phyloP scores from a whole-genome alignment of 192 early-diverging fungal genomes.

The Podila epicladia region DNA sequence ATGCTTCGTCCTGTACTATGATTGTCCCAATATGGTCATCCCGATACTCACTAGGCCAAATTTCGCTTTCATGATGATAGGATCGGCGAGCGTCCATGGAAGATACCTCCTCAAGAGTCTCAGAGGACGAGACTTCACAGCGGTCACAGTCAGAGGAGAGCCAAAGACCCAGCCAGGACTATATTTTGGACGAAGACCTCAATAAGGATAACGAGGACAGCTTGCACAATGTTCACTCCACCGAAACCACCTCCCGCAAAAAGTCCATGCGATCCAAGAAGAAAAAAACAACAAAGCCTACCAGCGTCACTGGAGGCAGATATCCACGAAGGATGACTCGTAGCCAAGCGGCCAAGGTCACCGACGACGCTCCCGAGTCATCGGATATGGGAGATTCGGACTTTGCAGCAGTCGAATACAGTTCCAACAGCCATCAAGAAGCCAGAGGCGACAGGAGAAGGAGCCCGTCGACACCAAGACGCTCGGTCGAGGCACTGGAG shows the following conservation, averaged over 20 bases:
- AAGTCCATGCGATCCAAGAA: conserved; percentile 8
- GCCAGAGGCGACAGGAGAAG: conserved; percentile 6
- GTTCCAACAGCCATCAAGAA: background rate
- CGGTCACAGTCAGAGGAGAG: no score
- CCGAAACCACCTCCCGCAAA: conserved; percentile 17
- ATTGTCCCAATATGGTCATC: no score
- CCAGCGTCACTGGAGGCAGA: conserved; percentile 9
- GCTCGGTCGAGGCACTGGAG: conserved; percentile 5
- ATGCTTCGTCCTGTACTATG: no score
- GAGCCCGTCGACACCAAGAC: background rate
- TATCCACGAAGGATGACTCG: conserved; percentile 25
- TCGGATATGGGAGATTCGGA: conserved; percentile 1
- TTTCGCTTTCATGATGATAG: no score
- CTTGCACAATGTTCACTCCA: background rate
- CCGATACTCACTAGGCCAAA: no score
- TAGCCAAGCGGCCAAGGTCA: conserved; percentile 12
- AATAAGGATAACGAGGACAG: no score
- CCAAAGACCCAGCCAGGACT: no score
- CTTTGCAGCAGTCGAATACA: background rate
- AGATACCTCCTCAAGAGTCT: no score
- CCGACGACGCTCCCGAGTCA: conserved; percentile 3
- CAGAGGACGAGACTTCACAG: no score
- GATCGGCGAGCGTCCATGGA: no score
- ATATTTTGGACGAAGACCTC: no score
- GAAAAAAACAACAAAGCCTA: background rate